Evolutionary conservation across 2,329 filamentous ascomycete species (phyloP).

Genomic region (Neonectria magnoliae): DNA sequence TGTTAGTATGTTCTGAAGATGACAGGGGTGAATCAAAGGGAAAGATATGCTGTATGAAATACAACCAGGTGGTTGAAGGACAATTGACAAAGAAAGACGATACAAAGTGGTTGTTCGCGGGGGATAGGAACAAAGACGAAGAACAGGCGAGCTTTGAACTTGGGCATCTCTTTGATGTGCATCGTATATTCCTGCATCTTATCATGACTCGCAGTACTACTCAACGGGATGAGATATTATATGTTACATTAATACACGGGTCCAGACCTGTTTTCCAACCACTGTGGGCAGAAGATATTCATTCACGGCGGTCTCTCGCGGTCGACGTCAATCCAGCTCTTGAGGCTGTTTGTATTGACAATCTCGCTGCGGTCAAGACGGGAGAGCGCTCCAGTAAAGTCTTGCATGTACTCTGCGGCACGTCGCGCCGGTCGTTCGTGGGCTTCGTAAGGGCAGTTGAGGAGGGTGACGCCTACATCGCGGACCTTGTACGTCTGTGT

Average conservation of each 20-base stretch:
- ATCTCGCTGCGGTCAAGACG: conserved; percentile 46
- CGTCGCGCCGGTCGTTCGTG: conserved; percentile 38
- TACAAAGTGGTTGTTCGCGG: not conserved
- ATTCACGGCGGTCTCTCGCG: conserved; percentile 3
- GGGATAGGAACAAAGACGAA: not conserved
- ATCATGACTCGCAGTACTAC: not conserved
- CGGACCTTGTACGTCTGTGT: conserved; percentile 47
- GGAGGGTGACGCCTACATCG: conserved; percentile 47
- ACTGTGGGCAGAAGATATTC: not conserved
- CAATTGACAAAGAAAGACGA: not conserved
- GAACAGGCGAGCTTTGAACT: not conserved
- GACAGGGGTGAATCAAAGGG: not conserved
- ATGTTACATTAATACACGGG: not conserved
- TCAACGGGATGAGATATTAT: not conserved
- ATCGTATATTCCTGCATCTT: not conserved
- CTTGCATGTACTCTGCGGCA: conserved; percentile 43
- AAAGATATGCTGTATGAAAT: not conserved
- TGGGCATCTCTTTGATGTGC: not conserved
- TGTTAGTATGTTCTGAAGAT: not conserved
- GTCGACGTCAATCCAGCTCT: conserved; percentile 44
- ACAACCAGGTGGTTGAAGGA: not conserved
- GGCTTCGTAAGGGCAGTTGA: conserved; percentile 46
- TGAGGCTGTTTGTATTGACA: conserved; percentile 44
- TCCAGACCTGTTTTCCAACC: not conserved
- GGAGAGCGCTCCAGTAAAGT: conserved; percentile 43